These are phyloP conservation scores for Lanzia echinophila DNA, from an alignment of 2,329 filamentous ascomycete species.

Conservation along the genomic window DNA sequence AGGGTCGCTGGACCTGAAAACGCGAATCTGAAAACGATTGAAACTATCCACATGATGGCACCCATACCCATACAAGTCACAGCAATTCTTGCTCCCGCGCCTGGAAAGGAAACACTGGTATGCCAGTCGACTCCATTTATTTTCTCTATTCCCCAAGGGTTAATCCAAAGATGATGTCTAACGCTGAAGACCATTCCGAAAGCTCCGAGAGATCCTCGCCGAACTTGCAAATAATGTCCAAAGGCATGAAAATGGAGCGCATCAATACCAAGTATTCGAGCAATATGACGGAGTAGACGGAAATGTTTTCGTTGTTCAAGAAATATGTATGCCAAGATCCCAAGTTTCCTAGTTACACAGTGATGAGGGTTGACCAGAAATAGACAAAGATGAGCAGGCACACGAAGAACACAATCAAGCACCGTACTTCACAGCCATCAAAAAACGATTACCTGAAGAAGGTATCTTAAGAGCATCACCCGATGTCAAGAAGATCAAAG, in stretches of 20 bases:
- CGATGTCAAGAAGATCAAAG: conserved; percentile 1
- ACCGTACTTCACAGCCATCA: neutral
- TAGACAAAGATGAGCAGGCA: conserved; percentile 1
- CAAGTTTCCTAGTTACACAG: neutral
- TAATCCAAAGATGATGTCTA: neutral
- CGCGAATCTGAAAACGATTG: no score
- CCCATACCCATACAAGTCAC: no score
- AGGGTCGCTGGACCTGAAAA: no score
- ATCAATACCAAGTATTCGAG: neutral
- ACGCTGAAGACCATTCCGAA: neutral
- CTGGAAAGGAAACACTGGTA: no score
- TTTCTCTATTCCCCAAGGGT: neutral
- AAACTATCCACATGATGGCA: no score
- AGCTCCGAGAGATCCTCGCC: conserved; percentile 2
- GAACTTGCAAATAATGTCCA: neutral
- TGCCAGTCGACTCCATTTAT: no score
- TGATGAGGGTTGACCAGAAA: neutral
- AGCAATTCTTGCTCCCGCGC: no score
- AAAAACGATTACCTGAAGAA: neutral
- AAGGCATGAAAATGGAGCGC: neutral
- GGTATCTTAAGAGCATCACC: neutral
- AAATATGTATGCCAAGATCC: neutral
- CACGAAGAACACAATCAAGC: neutral
- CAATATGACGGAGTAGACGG: neutral
- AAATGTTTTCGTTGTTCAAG: conserved; percentile 3